phyloP scores from a whole-genome alignment of 2,329 filamentous ascomycete genomes.

The Davidsoniella neocaledoniae region DNA sequence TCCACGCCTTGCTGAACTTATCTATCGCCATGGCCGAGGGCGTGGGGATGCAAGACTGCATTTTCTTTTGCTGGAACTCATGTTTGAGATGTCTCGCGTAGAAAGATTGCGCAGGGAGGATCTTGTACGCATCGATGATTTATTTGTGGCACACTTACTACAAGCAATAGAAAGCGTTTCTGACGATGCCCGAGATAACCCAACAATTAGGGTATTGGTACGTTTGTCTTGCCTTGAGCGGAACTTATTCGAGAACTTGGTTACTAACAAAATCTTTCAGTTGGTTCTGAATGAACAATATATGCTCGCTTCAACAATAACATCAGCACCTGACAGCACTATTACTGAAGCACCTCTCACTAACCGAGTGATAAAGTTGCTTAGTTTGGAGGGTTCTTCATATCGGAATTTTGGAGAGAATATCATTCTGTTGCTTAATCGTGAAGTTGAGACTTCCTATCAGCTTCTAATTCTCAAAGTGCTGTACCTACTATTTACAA shows the following conservation, averaged over 20 bases:
- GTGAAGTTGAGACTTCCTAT: slow-evolving; percentile 83
- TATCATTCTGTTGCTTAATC: slow-evolving; percentile 84
- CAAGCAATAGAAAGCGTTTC: slow-evolving; percentile 75
- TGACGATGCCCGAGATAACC: slow-evolving; percentile 77
- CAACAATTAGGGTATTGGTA: slow-evolving; percentile 82
- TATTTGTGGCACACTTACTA: slow-evolving; percentile 71
- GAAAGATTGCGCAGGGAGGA: slow-evolving; percentile 66
- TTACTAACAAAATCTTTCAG: slow-evolving; percentile 27
- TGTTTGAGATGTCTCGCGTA: slow-evolving; percentile 94
- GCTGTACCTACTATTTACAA: slow-evolving; percentile 89
- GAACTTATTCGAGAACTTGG: neutral
- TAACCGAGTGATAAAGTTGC: slow-evolving; percentile 82
- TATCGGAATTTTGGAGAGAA: slow-evolving; percentile 97
- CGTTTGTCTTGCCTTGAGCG: slow-evolving; percentile 17
- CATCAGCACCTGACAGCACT: slow-evolving; percentile 20
- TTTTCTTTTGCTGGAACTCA: slow-evolving; percentile 64
- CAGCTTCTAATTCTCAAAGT: slow-evolving; percentile 95
- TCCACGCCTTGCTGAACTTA: slow-evolving; percentile 63
- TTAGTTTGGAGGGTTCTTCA: slow-evolving; percentile 61
- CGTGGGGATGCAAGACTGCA: slow-evolving; percentile 41
- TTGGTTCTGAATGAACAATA: slow-evolving; percentile 96
- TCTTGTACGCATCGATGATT: slow-evolving; percentile 58
- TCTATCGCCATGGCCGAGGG: slow-evolving; percentile 22
- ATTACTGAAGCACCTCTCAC: slow-evolving; percentile 42
- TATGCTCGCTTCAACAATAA: slow-evolving; percentile 58